phyloP scores from a whole-genome alignment of 768 basidiomycete species.

The Chalciporus sphaerocephalus region DNA sequence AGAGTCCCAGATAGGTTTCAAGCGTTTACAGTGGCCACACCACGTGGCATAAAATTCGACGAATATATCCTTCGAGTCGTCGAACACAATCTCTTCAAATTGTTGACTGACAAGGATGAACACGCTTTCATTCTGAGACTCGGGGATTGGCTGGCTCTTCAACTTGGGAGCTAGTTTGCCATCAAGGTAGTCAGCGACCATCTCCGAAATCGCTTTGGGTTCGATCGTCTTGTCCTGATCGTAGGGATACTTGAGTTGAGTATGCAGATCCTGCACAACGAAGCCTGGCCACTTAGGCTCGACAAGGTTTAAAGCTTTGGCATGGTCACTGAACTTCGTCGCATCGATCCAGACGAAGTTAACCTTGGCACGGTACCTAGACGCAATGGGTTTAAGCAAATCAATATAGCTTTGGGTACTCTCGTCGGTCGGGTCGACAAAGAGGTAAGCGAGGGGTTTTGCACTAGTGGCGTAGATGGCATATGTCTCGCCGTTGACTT shows the following conservation, averaged over 20 bases:
- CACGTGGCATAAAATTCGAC: conserved; percentile 97
- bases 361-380: conserved; percentile 76
- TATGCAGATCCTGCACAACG: conserved; percentile 81
- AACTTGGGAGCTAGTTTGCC: conserved; percentile 78
- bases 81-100: conserved; percentile 82
- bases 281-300: conserved; percentile 91
- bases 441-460: conserved; percentile 92
- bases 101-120: conserved; percentile 81
- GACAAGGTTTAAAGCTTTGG: conserved; percentile 83
- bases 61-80: conserved; percentile 91
- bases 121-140: conserved; percentile 76
- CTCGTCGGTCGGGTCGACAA: conserved; percentile 75
- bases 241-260: conserved; percentile 87
- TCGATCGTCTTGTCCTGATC: conserved; percentile 65
- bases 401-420: conserved; percentile 63
- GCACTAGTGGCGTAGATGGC: conserved; percentile 71
- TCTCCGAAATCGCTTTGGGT: conserved; percentile 49
- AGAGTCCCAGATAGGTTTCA: conserved; percentile 90
- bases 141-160: conserved; percentile 88
- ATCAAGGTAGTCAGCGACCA: conserved; percentile 60
- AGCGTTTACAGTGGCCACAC: conserved; percentile 97
- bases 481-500: conserved; percentile 95
- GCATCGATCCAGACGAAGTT: conserved; percentile 99
- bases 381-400: conserved; percentile 69
- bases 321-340: conserved; percentile 91